These are phyloP conservation scores for Rhynchosporium graminicola DNA, from an alignment of 2,329 filamentous ascomycete genomes.

Conservation along the genomic window DNA sequence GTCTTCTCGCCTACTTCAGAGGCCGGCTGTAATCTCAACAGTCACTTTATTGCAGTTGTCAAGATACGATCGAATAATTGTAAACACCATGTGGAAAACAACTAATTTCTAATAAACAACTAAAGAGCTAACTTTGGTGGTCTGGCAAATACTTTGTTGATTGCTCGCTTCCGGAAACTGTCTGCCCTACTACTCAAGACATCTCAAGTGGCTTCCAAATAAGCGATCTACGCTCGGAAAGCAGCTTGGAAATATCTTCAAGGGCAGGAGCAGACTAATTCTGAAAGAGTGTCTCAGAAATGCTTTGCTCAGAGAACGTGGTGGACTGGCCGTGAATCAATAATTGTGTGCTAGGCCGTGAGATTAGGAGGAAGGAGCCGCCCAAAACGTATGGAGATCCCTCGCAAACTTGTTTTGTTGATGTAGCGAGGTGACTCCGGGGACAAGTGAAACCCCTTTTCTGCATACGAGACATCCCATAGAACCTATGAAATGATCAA, in stretches of 20 bases:
- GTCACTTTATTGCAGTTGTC: too few relatives aligned
- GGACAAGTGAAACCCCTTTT: not conserved
- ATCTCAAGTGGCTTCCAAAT: too few relatives aligned
- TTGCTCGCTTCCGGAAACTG: too few relatives aligned
- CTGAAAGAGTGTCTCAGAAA: not conserved
- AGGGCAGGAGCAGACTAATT: too few relatives aligned
- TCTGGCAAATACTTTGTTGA: too few relatives aligned
- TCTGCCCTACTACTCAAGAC: too few relatives aligned
- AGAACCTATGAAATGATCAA: not conserved
- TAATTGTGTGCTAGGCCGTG: not conserved
- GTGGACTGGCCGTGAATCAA: not conserved
- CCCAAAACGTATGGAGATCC: constrained; percentile 10
- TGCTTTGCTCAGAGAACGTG: not conserved
- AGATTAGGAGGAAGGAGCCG: not conserved
- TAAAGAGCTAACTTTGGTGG: not conserved
- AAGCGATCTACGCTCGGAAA: too few relatives aligned
- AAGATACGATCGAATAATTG: too few relatives aligned
- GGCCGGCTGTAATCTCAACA: too few relatives aligned
- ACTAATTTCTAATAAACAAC: not conserved
- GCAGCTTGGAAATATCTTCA: too few relatives aligned
- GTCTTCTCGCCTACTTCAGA: too few relatives aligned
- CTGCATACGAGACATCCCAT: not conserved
- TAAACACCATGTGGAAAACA: too few relatives aligned
- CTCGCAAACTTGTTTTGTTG: not conserved
- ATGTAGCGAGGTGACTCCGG: not conserved